Evolutionary conservation across 495 filamentous ascomycete species (phyloP).

Genomic region (Lindgomyces ingoldianus): DNA sequence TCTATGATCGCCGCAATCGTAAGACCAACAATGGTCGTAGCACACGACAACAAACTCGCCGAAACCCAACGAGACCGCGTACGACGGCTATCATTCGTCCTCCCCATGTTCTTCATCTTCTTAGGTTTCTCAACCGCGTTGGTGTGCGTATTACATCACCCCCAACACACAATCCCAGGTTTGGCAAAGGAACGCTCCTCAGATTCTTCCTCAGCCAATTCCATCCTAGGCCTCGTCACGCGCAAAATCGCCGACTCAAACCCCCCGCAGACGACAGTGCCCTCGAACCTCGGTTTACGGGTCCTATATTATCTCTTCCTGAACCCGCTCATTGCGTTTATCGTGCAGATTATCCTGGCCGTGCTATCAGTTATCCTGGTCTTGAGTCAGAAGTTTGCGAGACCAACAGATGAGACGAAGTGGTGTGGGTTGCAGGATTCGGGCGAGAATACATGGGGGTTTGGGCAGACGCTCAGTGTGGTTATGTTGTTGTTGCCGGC

Average conservation of each 20-base stretch:
- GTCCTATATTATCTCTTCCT: conserved; percentile 19
- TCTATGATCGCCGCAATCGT: conserved; percentile 24
- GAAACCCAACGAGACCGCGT: not conserved
- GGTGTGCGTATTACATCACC: conserved; percentile 15
- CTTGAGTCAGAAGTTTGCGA: conserved; percentile 24
- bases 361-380: conserved; percentile 16
- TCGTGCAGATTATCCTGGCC: conserved; percentile 20
- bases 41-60: not conserved
- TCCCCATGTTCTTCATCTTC: conserved; percentile 28
- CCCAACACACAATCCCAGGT: not conserved
- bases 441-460: conserved; percentile 24
- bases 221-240: not conserved
- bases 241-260: not conserved
- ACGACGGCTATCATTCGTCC: conserved; percentile 8
- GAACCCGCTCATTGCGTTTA: conserved; percentile 24
- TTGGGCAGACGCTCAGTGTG: conserved; percentile 27
- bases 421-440: conserved; percentile 12
- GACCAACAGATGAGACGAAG: conserved; percentile 5
- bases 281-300: not conserved
- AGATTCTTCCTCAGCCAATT: not conserved
- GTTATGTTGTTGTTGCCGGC: conserved; percentile 22
- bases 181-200: not conserved
- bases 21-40: not conserved
- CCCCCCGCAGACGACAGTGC: not conserved
- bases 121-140: conserved; percentile 25